Percentiles rank a stretch among this genome's conserved stretches.
Evolutionary conservation across 306 rosid genomes (phyloP).

Genomic region (Casuarina glauca): DNA sequence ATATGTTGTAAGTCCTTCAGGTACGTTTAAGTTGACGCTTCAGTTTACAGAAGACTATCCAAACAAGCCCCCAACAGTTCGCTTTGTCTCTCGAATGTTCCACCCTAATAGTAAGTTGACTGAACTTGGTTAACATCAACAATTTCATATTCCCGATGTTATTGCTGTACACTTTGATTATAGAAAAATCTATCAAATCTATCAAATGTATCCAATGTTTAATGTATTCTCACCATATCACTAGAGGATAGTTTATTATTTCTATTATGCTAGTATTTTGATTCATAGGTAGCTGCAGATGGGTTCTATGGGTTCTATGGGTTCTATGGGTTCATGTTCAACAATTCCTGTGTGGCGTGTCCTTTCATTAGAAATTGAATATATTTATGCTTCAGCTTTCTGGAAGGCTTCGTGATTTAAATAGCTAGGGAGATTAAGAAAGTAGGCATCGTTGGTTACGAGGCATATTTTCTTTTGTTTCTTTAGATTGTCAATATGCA

Average conservation of each 20-base stretch:
- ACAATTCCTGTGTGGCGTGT: background rate
- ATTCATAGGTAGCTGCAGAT: background rate
- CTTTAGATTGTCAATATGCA: background rate
- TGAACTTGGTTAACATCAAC: background rate
- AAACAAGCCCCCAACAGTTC: constrained; percentile 92
- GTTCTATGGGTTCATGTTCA: background rate
- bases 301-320: background rate
- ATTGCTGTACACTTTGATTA: background rate
- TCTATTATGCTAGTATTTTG: background rate
- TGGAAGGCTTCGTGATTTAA: background rate
- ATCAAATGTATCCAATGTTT: background rate
- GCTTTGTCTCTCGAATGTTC: constrained; percentile 97
- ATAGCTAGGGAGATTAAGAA: background rate
- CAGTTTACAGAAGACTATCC: constrained; percentile 96
- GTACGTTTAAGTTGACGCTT: constrained; percentile 93
- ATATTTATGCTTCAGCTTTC: background rate
- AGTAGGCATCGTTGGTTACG: background rate
- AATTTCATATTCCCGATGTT: background rate
- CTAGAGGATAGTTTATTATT: background rate
- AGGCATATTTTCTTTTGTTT: background rate
- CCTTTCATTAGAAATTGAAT: background rate
- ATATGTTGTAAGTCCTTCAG: constrained; percentile 43
- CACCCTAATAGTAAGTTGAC: constrained; percentile 90
- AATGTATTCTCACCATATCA: background rate
- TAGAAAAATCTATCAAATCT: background rate